phyloP scores from a whole-genome alignment of 1,139 yeast genomes.

The Nakaseomyces sp. region DNA sequence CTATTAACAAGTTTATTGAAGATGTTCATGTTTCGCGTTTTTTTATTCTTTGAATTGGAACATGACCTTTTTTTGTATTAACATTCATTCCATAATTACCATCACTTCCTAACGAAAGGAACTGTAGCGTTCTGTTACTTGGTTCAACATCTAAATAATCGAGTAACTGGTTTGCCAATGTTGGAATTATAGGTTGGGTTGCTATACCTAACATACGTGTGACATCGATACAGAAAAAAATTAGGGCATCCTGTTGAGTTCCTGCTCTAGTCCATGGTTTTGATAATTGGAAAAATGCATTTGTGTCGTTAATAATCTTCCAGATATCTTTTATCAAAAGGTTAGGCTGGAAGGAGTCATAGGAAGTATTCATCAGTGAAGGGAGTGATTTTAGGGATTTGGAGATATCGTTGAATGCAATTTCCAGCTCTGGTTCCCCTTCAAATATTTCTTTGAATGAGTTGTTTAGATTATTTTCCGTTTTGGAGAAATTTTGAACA shows the following conservation, averaged over 20 bases:
- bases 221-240: constrained; percentile 62
- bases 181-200: constrained; percentile 66
- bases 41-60: constrained; percentile 32
- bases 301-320: constrained; percentile 52
- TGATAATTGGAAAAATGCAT: constrained; percentile 48
- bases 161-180: constrained; percentile 47
- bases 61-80: constrained; percentile 36
- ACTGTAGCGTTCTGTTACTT: constrained; percentile 35
- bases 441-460: not conserved
- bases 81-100: constrained; percentile 39
- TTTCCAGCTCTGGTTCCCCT: not conserved
- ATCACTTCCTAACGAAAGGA: constrained; percentile 42
- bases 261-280: constrained; percentile 50
- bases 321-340: constrained; percentile 58
- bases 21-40: not conserved
- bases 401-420: not conserved
- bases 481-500: constrained; percentile 14
- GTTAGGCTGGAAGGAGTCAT: constrained; percentile 46
- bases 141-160: constrained; percentile 50
- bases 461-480: not conserved
- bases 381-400: not conserved
- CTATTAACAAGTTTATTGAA: not conserved
- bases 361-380: constrained; percentile 25
- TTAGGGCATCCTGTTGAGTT: constrained; percentile 41
- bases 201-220: constrained; percentile 60